Percentiles rank a stretch among this genome's conserved stretches.
Evolutionary conservation across 345 rosid species (phyloP).

Genomic region (Atalantia buxifolia): DNA sequence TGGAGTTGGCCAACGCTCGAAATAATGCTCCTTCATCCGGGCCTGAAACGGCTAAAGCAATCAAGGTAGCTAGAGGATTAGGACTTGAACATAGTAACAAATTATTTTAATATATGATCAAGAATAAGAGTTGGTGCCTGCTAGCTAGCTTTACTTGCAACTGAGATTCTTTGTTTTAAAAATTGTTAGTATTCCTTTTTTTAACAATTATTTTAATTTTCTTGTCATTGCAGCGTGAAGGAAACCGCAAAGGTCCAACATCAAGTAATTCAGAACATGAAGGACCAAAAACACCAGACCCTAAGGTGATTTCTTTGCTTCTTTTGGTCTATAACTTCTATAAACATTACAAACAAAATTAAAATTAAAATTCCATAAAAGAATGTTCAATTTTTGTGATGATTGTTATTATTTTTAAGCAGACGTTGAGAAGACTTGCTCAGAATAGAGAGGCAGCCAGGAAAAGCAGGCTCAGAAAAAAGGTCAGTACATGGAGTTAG

Average conservation of each 20-base stretch:
- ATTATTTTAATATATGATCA: not conserved
- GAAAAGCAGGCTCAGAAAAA: slow-evolving; percentile 93
- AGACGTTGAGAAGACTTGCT: slow-evolving; percentile 96
- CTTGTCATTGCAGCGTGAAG: slow-evolving; percentile 45
- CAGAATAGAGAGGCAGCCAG: slow-evolving; percentile 99
- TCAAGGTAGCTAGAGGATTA: slow-evolving; percentile 35
- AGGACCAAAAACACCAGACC: slow-evolving; percentile 58
- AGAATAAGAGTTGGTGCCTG: slow-evolving; percentile 9
- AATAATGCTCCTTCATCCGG: slow-evolving; percentile 35
- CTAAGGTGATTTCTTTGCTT: slow-evolving; percentile 39
- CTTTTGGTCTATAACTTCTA: not conserved
- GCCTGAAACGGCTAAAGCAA: slow-evolving; percentile 39
- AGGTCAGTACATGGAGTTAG: slow-evolving; percentile 35
- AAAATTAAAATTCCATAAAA: not conserved
- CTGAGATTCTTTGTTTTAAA: slow-evolving; percentile 15
- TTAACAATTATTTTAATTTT: not conserved
- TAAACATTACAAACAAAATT: not conserved
- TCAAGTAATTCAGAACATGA: slow-evolving; percentile 49
- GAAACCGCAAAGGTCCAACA: slow-evolving; percentile 46
- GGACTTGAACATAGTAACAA: not conserved
- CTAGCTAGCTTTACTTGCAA: not conserved
- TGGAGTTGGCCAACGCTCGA: slow-evolving; percentile 47
- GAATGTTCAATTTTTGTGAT: not conserved
- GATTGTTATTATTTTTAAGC: not conserved
- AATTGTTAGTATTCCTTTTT: not conserved